Percentiles rank a stretch among this genome's conserved stretches.
Conservation (phyloP, 2,329 filamentous ascomycete genomes). For the Calonectria pteridis region DNA sequence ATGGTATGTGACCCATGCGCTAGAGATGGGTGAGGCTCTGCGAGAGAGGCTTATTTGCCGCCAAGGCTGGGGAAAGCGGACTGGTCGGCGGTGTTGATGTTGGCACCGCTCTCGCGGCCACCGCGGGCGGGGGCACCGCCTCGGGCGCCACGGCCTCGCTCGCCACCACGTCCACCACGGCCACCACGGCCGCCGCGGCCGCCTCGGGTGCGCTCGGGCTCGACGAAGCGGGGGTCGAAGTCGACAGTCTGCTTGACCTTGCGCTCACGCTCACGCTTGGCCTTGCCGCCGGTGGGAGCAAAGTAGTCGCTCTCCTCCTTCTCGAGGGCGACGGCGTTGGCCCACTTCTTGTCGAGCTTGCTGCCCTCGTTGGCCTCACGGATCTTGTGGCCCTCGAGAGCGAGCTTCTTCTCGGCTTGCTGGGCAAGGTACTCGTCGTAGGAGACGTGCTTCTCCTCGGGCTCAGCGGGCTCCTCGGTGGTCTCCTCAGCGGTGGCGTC, state of each 20-base stretch:
- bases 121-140: constrained; percentile 40
- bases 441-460: constrained; percentile 90
- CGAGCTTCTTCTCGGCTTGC: constrained; percentile 79
- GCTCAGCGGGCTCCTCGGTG: constrained; percentile 66
- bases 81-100: constrained; percentile 70
- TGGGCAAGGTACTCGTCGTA: constrained; percentile 89
- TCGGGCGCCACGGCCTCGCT: constrained; percentile 23
- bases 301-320: constrained; percentile 86
- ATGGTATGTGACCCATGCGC: constrained; percentile 40
- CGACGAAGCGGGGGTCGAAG: constrained; percentile 86
- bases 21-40: constrained; percentile 37
- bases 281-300: constrained; percentile 79
- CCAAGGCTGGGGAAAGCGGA: constrained; percentile 72
- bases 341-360: constrained; percentile 94
- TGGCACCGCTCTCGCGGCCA: constrained; percentile 45
- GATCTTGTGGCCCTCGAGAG: constrained; percentile 75
- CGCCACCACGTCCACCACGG: constrained; percentile 62
- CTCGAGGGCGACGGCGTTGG: constrained; percentile 78
- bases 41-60: constrained; percentile 57
- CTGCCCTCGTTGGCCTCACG: constrained; percentile 94
- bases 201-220: constrained; percentile 71
- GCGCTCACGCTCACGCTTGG: constrained; percentile 86
- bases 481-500: constrained; percentile 69
- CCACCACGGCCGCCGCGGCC: constrained; percentile 58
- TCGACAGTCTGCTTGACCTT: constrained; percentile 93